Base-by-base conservation (phyloP, 1,139 yeast species). In the Wickerhamomyces sp. region DNA sequence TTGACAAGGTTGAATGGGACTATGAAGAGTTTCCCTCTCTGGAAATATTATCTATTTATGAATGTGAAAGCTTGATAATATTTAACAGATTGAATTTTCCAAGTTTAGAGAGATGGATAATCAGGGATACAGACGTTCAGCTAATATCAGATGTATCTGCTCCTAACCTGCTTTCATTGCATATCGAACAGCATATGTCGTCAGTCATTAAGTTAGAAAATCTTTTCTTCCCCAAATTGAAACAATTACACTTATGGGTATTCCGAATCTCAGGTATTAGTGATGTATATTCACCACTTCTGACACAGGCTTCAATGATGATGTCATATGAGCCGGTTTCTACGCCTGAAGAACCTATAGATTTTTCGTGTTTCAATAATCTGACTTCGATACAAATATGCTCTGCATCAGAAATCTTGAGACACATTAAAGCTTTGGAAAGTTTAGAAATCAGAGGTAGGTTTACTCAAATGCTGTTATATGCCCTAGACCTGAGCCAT, bases 371-470 rank as follows among this genome's bases (percentile, higher is more conserved):
- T 15, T 45, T 47, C 31, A 31, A 28, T 15, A 12, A 20, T 10
- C 14, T 47, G 2, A 18, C 27, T 7, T 33, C 41, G 2, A 36
- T 47, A 4, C 42, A 44, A 28, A 37, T 45, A 3, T 44, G 51
- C 20, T 40, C 36, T 36, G 45, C 47, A 17, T 41, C 40, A 10
- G 46, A 47, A 27, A 33, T 42, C n/a, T 29, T 47, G 30, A 27
- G 18, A 28, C 32, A 37, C 22, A 34, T 42, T 7, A 34, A 36
- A 4, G 7, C 10, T 9, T 19, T 45, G 12, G 29, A 35, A n/a
- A 34, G 21, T 10, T 24, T 47, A n/a, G 45, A 45, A 35, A 40
- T 45, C 3, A 36, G 51, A 25, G 49, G 51, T 5, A 48, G 48
- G 6, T 39, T 44, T 14, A 17, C 28, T 10, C 31, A 37, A 20